These are phyloP conservation scores for Cryptococcus maquisensis DNA, from an alignment of 1,284 basidiomycete genomes.

Conservation along the genomic window DNA sequence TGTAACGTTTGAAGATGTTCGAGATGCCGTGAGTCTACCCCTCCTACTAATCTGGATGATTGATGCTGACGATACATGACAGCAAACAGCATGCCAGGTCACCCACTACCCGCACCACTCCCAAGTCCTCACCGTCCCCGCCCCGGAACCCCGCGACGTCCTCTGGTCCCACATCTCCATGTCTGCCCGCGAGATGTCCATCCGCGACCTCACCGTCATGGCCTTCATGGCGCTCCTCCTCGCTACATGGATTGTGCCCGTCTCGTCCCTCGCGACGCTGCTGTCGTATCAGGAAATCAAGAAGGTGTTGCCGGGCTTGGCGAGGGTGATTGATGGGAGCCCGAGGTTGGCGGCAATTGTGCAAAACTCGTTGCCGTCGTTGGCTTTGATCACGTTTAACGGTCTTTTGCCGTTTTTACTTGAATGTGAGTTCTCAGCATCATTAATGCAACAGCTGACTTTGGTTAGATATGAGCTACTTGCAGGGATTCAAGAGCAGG, in stretches of 20 bases:
- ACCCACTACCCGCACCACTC: constrained; percentile 69
- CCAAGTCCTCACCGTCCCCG: constrained; percentile 65
- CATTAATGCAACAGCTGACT: not conserved
- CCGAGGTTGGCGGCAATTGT: constrained; percentile 77
- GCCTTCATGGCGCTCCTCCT: constrained; percentile 64
- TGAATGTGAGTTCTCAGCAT: constrained; percentile 58
- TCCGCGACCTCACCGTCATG: constrained; percentile 67
- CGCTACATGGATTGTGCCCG: constrained; percentile 82
- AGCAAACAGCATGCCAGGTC: constrained; percentile 88
- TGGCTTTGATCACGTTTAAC: constrained; percentile 87
- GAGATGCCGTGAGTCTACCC: constrained; percentile 66
- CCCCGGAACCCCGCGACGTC: constrained; percentile 93
- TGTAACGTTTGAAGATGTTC: constrained; percentile 95
- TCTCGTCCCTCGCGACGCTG: constrained; percentile 74
- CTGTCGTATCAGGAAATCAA: constrained; percentile 89
- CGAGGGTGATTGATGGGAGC: constrained; percentile 68
- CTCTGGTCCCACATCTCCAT: constrained; percentile 86
- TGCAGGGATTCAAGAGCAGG: constrained; percentile 80
- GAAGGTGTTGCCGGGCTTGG: constrained; percentile 78
- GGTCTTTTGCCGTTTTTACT: constrained; percentile 82
- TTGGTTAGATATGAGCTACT: constrained; percentile 70
- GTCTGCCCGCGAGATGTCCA: constrained; percentile 56
- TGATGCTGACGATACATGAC: not conserved
- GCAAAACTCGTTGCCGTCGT: constrained; percentile 84
- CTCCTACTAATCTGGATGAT: not conserved